A percentile compares a stretch with the other conserved stretches of the same genome.
Conservation (phyloP, 495 filamentous ascomycete species). For the Penicillium pancosmium region DNA sequence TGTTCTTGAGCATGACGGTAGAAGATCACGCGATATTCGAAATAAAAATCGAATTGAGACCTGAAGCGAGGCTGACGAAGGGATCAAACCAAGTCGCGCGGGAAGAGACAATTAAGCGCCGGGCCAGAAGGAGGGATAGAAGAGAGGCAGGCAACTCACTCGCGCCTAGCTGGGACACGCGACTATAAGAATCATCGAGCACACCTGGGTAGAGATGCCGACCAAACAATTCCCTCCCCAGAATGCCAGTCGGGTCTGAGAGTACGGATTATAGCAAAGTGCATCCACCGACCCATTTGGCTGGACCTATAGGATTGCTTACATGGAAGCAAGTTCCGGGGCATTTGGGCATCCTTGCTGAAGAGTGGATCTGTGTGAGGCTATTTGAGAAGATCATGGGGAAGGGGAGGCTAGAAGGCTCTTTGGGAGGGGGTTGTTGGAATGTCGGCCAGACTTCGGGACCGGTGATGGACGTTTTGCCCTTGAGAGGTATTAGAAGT, state of each 20-base stretch:
- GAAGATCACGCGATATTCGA: background rate
- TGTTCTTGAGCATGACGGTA: constrained; percentile 33
- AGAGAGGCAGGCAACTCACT: background rate
- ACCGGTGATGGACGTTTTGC: too few species aligned
- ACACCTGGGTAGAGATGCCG: background rate
- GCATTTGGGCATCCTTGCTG: constrained; percentile 19
- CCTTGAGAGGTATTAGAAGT: too few species aligned
- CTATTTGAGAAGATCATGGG: constrained; percentile 2
- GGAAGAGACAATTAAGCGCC: too few species aligned
- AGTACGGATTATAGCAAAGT: background rate
- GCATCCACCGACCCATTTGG: background rate
- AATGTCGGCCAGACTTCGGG: constrained; percentile 12
- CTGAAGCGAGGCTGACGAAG: background rate
- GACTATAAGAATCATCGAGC: constrained; percentile 3
- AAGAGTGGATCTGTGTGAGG: constrained; percentile 1
- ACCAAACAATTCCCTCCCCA: background rate
- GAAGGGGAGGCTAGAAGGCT: background rate
- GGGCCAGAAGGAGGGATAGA: background rate
- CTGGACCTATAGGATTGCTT: background rate
- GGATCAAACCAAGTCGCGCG: too few species aligned
- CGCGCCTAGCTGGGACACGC: constrained; percentile 5
- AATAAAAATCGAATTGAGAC: background rate
- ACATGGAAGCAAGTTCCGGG: background rate
- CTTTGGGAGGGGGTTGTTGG: constrained; percentile 11
- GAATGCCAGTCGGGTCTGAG: background rate